Base-by-base conservation (phyloP, 108 stramenopile species). In the Skeletonema costatum region DNA sequence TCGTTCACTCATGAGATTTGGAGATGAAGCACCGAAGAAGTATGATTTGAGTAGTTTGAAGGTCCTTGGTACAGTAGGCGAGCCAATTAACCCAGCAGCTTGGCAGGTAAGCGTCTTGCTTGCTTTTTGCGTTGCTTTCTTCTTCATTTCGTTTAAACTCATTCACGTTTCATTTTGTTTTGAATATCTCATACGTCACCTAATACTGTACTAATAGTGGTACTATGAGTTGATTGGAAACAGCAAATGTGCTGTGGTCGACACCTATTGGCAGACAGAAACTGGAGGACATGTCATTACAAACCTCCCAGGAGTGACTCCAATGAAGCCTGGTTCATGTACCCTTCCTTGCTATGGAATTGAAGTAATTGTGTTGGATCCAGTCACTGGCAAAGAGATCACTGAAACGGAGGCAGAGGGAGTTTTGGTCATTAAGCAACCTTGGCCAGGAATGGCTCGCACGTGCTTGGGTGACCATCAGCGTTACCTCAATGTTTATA, bases 181-280 rank as follows among this genome's bases (percentile, higher is more conserved):
- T 12, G 11, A 42, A 13, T 41, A 9, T 11, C 39, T 41, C 11
- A 41, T 41, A 0, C 41, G 41, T 12, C 41, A 42, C 2, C 41
- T 11, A 36, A 11, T 42, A 42, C 2, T 42, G 11, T 42, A n/a
- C 12, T 13, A 42, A 42, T 80, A 92, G 44, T 99, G 99, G 99
- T 99, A 98, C 79, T 96, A 92, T 82, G 90, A 98, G 66, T 87
- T 90, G 60, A 95, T 98, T 70, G 99, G 97, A 25, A 86, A 93
- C 36, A 71, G 75, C 60, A 68, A 87, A 21, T 98, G 97, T 76
- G 87, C 97, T 59, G 89, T 98, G 13, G 97, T 97, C 7, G 99
- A 99, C 84, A 99, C 99, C n/a, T 99, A 97, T 84, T 99, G 99
- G 99, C 92, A 94, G 88, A 99, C 99, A 17, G 99, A 99, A 79